These are phyloP conservation scores for Lichtheimia corymbifera DNA, from an alignment of 371 early-diverging fungal species.

Conservation along the genomic window DNA sequence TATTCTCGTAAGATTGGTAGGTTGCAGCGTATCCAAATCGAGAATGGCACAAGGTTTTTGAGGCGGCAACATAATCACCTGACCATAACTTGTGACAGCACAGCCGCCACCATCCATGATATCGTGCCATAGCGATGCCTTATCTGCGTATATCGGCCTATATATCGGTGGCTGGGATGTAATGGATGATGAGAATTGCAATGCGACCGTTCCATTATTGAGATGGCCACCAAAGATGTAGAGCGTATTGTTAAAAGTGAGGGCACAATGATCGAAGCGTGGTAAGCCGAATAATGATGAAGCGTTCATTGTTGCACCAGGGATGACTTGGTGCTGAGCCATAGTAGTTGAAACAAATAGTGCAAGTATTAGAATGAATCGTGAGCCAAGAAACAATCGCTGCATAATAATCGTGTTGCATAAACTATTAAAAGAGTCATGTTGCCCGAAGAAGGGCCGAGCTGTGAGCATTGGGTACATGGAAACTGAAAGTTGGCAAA, in stretches of 20 bases:
- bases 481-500: background rate
- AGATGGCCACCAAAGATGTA: slow-evolving; percentile 18
- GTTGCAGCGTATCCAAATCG: slow-evolving; percentile 6
- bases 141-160: too few species aligned
- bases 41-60: background rate
- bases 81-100: slow-evolving; percentile 23
- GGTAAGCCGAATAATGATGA: slow-evolving; percentile 15
- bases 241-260: slow-evolving; percentile 16
- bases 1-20: background rate
- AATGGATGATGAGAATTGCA: slow-evolving; percentile 2
- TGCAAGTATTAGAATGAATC: too few species aligned
- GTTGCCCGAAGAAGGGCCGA: too few species aligned
- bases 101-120: slow-evolving; percentile 14
- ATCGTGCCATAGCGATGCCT: background rate
- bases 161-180: background rate
- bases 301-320: background rate
- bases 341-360: too few species aligned
- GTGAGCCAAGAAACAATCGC: too few species aligned
- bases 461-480: too few species aligned
- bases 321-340: background rate
- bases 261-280: slow-evolving; percentile 15
- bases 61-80: slow-evolving; percentile 12
- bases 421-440: too few species aligned
- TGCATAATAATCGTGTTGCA: too few species aligned
- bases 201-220: background rate